These are phyloP conservation scores for Ustilago loliicola DNA, from an alignment of 1,284 basidiomycete genomes.

Conservation along the genomic window DNA sequence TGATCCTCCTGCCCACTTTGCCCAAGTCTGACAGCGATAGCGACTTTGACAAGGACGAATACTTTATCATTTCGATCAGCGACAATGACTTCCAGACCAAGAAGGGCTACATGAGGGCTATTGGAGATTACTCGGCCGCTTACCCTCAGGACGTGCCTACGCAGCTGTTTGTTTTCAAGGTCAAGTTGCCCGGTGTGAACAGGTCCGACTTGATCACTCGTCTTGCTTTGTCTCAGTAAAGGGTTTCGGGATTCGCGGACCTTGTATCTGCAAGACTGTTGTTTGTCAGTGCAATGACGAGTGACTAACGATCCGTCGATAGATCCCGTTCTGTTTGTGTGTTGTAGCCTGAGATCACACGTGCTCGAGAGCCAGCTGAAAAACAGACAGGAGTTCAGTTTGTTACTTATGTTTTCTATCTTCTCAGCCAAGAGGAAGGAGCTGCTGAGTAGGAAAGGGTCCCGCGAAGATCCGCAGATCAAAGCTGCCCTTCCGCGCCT, in stretches of 20 bases:
- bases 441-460: conserved; percentile 2
- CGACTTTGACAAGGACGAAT: conserved; percentile 73
- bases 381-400: background rate
- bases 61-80: conserved; percentile 77
- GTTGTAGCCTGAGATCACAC: background rate
- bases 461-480: conserved; percentile 5
- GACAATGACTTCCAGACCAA: conserved; percentile 80
- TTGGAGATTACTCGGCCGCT: conserved; percentile 49
- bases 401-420: background rate
- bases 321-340: background rate
- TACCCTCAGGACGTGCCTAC: conserved; percentile 72
- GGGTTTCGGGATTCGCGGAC: background rate
- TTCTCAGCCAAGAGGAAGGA: background rate
- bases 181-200: conserved; percentile 75
- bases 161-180: conserved; percentile 78
- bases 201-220: conserved; percentile 35
- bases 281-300: background rate
- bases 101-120: conserved; percentile 73
- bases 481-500: background rate
- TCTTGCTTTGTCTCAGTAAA: conserved; percentile 25
- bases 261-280: background rate
- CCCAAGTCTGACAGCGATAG: conserved; percentile 73
- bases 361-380: background rate
- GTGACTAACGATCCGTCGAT: background rate
- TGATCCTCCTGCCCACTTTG: conserved; percentile 76